A percentile compares a stretch with the other conserved stretches of the same genome.
These are phyloP conservation scores for Leccinum incarnatum DNA, from an alignment of 768 basidiomycete genomes.

Conservation along the genomic window DNA sequence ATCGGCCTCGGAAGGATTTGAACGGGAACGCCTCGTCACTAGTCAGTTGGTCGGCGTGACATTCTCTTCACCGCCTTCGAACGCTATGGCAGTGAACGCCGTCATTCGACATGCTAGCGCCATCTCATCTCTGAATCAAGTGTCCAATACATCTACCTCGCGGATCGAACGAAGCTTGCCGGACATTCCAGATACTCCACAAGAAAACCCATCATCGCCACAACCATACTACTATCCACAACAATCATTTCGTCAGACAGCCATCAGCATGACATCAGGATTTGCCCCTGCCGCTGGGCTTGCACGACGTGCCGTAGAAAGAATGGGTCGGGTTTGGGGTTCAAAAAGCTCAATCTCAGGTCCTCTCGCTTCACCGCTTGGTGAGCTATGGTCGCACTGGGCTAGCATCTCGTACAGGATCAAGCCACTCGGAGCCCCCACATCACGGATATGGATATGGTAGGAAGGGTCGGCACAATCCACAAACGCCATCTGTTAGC, in stretches of 20 bases:
- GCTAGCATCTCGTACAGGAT: constrained; percentile 37
- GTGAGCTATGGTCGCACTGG: constrained; percentile 35
- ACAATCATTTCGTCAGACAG: constrained; percentile 54
- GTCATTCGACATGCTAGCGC: constrained; percentile 25
- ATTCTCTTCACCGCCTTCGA: constrained; percentile 32
- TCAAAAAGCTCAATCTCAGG: constrained; percentile 37
- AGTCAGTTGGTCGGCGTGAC: constrained; percentile 42
- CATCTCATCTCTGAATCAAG: constrained; percentile 21
- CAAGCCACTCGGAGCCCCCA: constrained; percentile 36
- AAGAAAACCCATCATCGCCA: constrained; percentile 7
- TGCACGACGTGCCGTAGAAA: constrained; percentile 75
- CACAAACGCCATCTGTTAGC: constrained; percentile 57
- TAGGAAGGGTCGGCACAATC: constrained; percentile 48
- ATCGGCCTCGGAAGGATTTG: constrained; percentile 28
- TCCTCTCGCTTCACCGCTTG: constrained; percentile 45
- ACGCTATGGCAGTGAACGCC: constrained; percentile 22
- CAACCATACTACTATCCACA: constrained; percentile 16
- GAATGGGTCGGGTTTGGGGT: constrained; percentile 66
- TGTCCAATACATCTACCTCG: constrained; percentile 27
- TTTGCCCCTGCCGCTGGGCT: constrained; percentile 72
- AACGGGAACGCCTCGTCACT: constrained; percentile 42
- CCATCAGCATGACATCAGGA: constrained; percentile 68
- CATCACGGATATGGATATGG: constrained; percentile 23
- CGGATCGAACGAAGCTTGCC: constrained; percentile 30
- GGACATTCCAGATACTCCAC: constrained; percentile 25